A percentile compares a stretch with the other conserved stretches of the same genome.
Evolutionary conservation across 495 filamentous ascomycete genomes (phyloP).

Genomic region (Penicillium paradoxum): DNA sequence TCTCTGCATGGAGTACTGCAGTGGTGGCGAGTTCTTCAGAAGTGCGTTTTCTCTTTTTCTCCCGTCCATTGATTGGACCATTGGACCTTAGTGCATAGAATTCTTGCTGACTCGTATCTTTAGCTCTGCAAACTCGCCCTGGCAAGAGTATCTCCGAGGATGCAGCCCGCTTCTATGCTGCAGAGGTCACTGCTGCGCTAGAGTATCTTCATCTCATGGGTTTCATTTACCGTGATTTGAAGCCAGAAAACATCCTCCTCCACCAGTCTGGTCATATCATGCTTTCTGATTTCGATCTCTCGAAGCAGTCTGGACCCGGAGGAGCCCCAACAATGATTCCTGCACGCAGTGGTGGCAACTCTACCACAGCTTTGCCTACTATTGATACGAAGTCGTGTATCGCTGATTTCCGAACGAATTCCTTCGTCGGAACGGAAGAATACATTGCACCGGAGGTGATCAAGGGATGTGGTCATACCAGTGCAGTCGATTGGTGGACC

Average conservation of each 20-base stretch:
- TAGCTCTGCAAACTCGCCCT: constrained; percentile 88
- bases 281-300: constrained; percentile 98
- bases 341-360: constrained; percentile 61
- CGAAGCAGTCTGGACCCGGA: constrained; percentile 94
- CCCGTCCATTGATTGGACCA: no score
- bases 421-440: constrained; percentile 96
- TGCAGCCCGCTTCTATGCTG: constrained; percentile 94
- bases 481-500: constrained; percentile 99
- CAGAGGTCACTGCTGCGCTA: constrained; percentile 93
- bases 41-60: constrained; percentile 37
- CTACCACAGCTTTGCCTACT: constrained; percentile 75
- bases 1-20: constrained; percentile 99
- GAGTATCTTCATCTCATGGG: constrained; percentile 99
- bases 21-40: constrained; percentile 96
- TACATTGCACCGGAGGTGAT: constrained; percentile 99
- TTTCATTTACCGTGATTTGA: constrained; percentile 97
- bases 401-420: constrained; percentile 96
- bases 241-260: constrained; percentile 96
- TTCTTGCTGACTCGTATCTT: constrained; percentile 4
- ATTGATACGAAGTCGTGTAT: constrained; percentile 99
- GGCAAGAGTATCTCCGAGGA: constrained; percentile 97
- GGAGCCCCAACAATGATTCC: constrained; percentile 97
- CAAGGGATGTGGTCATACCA: constrained; percentile 96
- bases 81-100: background rate
- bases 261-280: constrained; percentile 99